Evolutionary conservation across 2,329 filamentous ascomycete species (phyloP), one percentile per base, ranked within the genome.

Genomic region (Passalora sequoiae): DNA sequence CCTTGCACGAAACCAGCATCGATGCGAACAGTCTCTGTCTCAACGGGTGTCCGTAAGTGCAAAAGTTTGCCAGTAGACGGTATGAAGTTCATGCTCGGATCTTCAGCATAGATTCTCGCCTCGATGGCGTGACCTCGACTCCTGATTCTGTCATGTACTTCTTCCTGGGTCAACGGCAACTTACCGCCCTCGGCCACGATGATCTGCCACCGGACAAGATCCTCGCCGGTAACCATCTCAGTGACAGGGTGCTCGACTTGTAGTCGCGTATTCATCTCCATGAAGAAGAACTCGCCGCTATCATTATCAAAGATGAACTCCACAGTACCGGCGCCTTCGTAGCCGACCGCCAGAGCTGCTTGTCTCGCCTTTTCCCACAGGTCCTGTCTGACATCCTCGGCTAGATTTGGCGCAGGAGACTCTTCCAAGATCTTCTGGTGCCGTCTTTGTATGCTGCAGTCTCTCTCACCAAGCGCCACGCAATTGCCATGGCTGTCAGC

Each of bases 201-300:
- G 60, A 98, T 87, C 68, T 98, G 92, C 92, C 92, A 98, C 61
- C 91, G 83, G 3, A 98, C 92, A 25, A 98, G 69, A 59, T 89
- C 85, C 37, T 86, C 75, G 0, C 78, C 81, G 7, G 83, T 86
- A 2, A 86, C 80, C 73, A 84, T 81, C 61, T 89, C 85, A 0
- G 83, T 97, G 15, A 97, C 92, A 0, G 92, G 92, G 60, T 98
- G 92, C 69, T 98, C 92, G 38, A 98, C 92, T 66, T 98, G 92
- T 15, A 98, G 72, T 39, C 92, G 77, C 0, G 92, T 83, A 60
- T 83, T 83, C 79, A 83, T 83, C 56, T 83, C 80, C 80, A 83
- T 83, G 66, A 83, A 83, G 65, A 80, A 83, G 65, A 83, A 83
- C 31, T 81, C 70, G 27, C 77, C 77, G 3, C 71, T 74, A 42